These are phyloP conservation scores for Paramecium primaurelia DNA, from an alignment of 73 alveolate species.

Conservation along the genomic window DNA sequence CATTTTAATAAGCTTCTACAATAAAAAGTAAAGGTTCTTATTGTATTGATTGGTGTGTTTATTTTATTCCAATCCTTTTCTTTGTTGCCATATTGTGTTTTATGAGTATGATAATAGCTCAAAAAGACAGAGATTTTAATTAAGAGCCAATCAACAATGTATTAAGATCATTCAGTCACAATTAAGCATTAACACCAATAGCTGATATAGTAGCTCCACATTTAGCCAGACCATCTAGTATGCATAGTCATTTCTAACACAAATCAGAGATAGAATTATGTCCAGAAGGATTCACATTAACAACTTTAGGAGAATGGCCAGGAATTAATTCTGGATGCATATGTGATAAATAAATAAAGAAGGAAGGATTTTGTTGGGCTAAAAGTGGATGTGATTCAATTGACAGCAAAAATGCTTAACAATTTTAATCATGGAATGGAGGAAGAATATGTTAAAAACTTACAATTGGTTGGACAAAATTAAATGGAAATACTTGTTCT, in stretches of 20 bases:
- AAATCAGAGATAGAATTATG: background rate
- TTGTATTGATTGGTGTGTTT: background rate
- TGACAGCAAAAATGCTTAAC: background rate
- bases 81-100: background rate
- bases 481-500: background rate
- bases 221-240: background rate
- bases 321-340: conserved; percentile 16
- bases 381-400: conserved; percentile 5
- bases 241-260: background rate
- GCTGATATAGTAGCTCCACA: background rate
- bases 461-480: background rate
- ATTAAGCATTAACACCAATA: background rate
- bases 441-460: background rate
- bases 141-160: background rate
- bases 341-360: background rate
- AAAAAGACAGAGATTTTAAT: background rate
- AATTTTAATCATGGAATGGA: background rate
- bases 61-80: background rate
- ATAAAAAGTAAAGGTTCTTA: background rate
- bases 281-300: background rate
- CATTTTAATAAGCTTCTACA: background rate
- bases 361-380: conserved; percentile 4
- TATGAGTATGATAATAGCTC: background rate
- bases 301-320: conserved; percentile 40
- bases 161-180: background rate